Evolutionary conservation across 2,329 filamentous ascomycete species (phyloP).

Genomic region (Colletotrichum brevisporum): DNA sequence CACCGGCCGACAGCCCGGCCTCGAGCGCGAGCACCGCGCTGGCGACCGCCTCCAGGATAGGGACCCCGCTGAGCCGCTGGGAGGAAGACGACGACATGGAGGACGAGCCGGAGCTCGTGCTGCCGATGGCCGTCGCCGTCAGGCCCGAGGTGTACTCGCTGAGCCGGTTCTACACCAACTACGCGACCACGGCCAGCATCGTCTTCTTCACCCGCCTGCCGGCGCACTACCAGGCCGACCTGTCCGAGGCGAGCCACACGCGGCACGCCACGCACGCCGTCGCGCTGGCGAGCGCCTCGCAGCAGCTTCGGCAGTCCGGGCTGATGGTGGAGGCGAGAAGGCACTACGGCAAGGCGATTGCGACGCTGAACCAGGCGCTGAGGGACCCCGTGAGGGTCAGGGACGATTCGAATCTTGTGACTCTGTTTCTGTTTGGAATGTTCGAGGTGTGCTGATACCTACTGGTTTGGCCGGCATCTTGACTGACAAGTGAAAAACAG

Average conservation of each 20-base stretch:
- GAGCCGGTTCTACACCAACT: slow-evolving; percentile 23
- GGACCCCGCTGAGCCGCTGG: neutral
- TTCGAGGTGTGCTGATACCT: slow-evolving; percentile 23
- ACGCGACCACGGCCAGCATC: slow-evolving; percentile 18
- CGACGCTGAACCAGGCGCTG: slow-evolving; percentile 10
- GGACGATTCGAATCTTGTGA: slow-evolving; percentile 28
- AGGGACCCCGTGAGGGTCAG: neutral
- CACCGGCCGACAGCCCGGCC: too few species aligned
- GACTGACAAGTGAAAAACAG: too few species aligned
- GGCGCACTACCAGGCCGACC: slow-evolving; percentile 18
- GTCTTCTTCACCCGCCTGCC: slow-evolving; percentile 23
- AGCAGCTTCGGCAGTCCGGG: slow-evolving; percentile 19
- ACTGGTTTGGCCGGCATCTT: too few species aligned
- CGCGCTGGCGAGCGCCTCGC: slow-evolving; percentile 29
- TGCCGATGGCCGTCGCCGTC: neutral
- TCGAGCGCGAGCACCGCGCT: too few species aligned
- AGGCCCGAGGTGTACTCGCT: slow-evolving; percentile 14
- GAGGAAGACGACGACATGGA: neutral
- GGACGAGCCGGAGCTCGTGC: neutral
- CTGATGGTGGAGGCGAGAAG: slow-evolving; percentile 25
- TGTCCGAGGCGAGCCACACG: slow-evolving; percentile 18
- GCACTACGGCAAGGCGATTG: slow-evolving; percentile 32
- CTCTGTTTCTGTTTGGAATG: slow-evolving; percentile 32
- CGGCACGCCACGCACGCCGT: slow-evolving; percentile 34
- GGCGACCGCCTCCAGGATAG: neutral